Evolutionary conservation across 1,284 basidiomycete genomes (phyloP).

Genomic region (Anthracocystis panici-leucophaei): DNA sequence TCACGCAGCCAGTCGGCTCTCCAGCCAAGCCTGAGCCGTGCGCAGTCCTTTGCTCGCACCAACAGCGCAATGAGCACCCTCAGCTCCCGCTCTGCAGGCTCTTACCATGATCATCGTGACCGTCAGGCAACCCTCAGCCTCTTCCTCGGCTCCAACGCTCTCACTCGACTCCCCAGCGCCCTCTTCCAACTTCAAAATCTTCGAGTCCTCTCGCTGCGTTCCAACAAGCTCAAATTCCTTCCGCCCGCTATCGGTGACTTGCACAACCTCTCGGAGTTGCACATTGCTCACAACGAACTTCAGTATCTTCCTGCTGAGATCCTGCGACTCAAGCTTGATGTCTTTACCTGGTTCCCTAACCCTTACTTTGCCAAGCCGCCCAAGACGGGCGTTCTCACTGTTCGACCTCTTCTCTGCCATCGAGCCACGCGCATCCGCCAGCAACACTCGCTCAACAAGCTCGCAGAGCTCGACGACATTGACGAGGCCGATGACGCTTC

Average conservation of each 20-base stretch:
- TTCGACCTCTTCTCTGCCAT: slow-evolving; percentile 38
- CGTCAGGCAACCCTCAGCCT: slow-evolving; percentile 49
- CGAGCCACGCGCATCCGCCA: slow-evolving; percentile 22
- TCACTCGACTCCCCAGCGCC: slow-evolving; percentile 62
- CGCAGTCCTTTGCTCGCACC: slow-evolving; percentile 39
- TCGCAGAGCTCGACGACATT: slow-evolving; percentile 25
- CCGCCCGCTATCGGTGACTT: slow-evolving; percentile 65
- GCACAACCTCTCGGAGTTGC: slow-evolving; percentile 61
- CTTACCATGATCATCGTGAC: slow-evolving; percentile 43
- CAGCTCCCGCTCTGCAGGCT: slow-evolving; percentile 39
- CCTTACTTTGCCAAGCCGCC: slow-evolving; percentile 55
- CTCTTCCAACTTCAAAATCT: slow-evolving; percentile 66
- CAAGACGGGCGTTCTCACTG: slow-evolving; percentile 35
- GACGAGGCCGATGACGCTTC: slow-evolving; percentile 28
- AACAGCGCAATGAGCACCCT: slow-evolving; percentile 32
- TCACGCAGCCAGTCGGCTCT: slow-evolving; percentile 46
- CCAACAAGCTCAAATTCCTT: slow-evolving; percentile 61
- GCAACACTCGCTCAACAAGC: slow-evolving; percentile 18
- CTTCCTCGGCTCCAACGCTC: slow-evolving; percentile 53
- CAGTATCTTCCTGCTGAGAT: slow-evolving; percentile 65
- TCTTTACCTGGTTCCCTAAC: slow-evolving; percentile 64
- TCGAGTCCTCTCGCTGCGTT: slow-evolving; percentile 64
- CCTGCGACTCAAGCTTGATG: slow-evolving; percentile 59
- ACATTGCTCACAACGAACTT: slow-evolving; percentile 60
- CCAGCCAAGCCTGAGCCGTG: slow-evolving; percentile 27